phyloP scores from a whole-genome alignment of 306 rosid species.

The Cucurbita pepo region DNA sequence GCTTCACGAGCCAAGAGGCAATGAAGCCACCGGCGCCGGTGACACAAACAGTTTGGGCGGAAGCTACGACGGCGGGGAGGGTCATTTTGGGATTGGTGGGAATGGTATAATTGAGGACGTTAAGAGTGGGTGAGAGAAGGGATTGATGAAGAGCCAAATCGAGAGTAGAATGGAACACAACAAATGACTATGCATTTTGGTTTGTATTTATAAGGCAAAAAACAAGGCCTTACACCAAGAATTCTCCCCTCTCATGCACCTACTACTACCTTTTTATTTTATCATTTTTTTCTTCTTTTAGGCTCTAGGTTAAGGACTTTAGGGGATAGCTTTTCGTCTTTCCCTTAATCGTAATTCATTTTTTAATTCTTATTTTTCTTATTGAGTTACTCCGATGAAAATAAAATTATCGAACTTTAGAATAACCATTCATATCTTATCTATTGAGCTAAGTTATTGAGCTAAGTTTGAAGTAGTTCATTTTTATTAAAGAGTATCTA shows the following conservation, averaged over 20 bases:
- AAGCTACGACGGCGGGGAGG: slow-evolving; percentile 15
- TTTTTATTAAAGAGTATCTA: no score
- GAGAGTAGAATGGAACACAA: neutral
- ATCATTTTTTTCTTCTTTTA: neutral
- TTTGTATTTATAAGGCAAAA: neutral
- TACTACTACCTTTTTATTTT: neutral
- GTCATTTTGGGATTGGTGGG: neutral
- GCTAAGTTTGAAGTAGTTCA: no score
- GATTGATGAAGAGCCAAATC: neutral
- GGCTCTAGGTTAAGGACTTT: neutral
- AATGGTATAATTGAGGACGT: neutral
- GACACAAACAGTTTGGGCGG: slow-evolving; percentile 57
- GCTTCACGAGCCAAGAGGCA: slow-evolving; percentile 81
- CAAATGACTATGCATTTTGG: slow-evolving; percentile 1
- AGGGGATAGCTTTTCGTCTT: neutral
- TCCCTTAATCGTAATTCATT: neutral
- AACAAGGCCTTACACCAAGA: neutral
- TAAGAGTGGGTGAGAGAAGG: neutral
- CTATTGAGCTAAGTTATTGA: no score
- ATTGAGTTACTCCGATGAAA: no score
- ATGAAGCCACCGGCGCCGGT: slow-evolving; percentile 97
- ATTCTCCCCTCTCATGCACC: neutral
- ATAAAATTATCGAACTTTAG: no score
- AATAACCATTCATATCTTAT: no score
- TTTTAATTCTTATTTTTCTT: no score